These are phyloP conservation scores for Wickerhamia fluorescens DNA, from an alignment of 805 yeast species.

Conservation along the genomic window DNA sequence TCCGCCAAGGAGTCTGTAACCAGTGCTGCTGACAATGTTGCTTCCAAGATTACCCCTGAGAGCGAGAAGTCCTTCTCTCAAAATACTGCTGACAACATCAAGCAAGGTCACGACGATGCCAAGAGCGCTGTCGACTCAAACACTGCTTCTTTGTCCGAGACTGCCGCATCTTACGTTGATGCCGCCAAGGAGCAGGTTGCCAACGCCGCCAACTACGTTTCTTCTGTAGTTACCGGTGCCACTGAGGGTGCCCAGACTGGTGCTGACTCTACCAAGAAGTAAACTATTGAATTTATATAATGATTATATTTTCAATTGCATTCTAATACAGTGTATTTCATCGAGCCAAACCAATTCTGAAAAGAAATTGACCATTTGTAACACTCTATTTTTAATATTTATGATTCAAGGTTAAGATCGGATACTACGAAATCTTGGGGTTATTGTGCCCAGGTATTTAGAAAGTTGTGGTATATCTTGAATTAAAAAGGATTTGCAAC, in stretches of 20 bases:
- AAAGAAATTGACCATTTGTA: too few species aligned
- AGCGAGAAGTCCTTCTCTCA: slow-evolving; percentile 64
- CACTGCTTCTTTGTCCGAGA: slow-evolving; percentile 29
- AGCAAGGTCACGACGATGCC: slow-evolving; percentile 50
- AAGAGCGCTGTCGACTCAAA: slow-evolving; percentile 20
- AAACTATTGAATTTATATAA: slow-evolving; percentile 1
- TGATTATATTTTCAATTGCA: too few species aligned
- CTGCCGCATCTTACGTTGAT: slow-evolving; percentile 41
- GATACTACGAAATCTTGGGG: too few species aligned
- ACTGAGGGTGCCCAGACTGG: slow-evolving; percentile 43
- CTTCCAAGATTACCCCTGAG: slow-evolving; percentile 52
- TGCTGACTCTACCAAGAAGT: slow-evolving; percentile 19
- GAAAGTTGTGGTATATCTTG: too few species aligned
- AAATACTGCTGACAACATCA: slow-evolving; percentile 55
- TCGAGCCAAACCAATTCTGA: too few species aligned
- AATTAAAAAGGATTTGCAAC: too few species aligned
- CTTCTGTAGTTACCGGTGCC: slow-evolving; percentile 50
- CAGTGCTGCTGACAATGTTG: slow-evolving; percentile 26
- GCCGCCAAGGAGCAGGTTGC: slow-evolving; percentile 49
- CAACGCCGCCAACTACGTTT: slow-evolving; percentile 52
- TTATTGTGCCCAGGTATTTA: too few species aligned
- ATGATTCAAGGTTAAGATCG: too few species aligned
- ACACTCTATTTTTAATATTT: too few species aligned
- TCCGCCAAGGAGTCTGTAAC: slow-evolving; percentile 31
- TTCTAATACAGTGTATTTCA: too few species aligned